Conservation (phyloP, 495 filamentous ascomycete genomes). For the Aspergillus baeticus region DNA sequence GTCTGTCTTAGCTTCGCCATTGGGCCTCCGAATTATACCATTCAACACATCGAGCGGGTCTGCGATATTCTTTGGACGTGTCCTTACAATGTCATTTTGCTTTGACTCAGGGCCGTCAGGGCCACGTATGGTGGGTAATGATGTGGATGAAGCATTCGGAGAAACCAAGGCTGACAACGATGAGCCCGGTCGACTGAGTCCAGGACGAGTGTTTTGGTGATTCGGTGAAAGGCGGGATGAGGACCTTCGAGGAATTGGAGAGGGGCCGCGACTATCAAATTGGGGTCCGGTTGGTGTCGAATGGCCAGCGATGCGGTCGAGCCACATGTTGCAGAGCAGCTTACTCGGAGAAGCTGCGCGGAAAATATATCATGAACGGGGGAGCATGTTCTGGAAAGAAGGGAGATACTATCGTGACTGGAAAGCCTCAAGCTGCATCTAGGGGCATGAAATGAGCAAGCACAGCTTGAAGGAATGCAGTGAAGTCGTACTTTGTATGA, state of each 20-base stretch:
- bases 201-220: conserved; percentile 54
- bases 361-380: conserved; percentile 5
- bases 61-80: conserved; percentile 51
- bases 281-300: conserved; percentile 62
- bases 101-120: conserved; percentile 64
- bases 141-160: conserved; percentile 69
- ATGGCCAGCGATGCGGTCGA: conserved; percentile 79
- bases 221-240: conserved; percentile 42
- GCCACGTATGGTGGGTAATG: conserved; percentile 60
- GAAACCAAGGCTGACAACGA: conserved; percentile 65
- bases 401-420: neutral
- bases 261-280: conserved; percentile 62
- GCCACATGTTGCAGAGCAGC: conserved; percentile 64
- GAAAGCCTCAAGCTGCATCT: neutral
- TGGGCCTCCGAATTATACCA: conserved; percentile 62
- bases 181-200: conserved; percentile 59
- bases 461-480: neutral
- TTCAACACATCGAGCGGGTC: conserved; percentile 75
- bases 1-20: conserved; percentile 13
- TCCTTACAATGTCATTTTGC: conserved; percentile 45
- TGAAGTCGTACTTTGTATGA: neutral
- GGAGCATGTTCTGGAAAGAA: neutral
- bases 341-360: conserved; percentile 10
- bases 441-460: conserved; percentile 2
- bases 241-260: conserved; percentile 66